Evolutionary conservation across 345 rosid genomes (phyloP).

Genomic region (Microthlaspi erraticum): DNA sequence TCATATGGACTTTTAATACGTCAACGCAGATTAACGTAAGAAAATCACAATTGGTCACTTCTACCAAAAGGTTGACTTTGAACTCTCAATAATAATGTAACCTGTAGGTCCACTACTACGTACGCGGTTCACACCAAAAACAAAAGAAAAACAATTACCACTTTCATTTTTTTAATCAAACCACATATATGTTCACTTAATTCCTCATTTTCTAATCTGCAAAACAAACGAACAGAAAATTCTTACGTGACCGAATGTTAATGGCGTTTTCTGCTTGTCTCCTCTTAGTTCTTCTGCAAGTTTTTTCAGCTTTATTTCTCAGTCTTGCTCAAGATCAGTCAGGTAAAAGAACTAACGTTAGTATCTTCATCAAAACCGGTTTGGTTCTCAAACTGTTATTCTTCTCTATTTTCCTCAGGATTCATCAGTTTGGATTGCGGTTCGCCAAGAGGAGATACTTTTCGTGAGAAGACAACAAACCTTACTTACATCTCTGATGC

Average conservation of each 20-base stretch:
- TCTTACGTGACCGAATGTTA: constrained; percentile 16
- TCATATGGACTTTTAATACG: background rate
- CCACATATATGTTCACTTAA: constrained; percentile 24
- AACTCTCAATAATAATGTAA: constrained; percentile 35
- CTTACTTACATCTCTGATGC: constrained; percentile 49
- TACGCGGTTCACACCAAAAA: constrained; percentile 28
- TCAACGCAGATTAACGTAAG: constrained; percentile 32
- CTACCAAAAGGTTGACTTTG: constrained; percentile 40
- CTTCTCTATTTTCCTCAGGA: constrained; percentile 29
- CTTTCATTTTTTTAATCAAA: constrained; percentile 22
- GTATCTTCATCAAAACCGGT: constrained; percentile 1
- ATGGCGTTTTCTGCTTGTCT: constrained; percentile 42
- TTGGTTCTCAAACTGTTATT: background rate
- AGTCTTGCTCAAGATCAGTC: constrained; percentile 49
- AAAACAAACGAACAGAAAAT: background rate
- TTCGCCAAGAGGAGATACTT: constrained; percentile 29
- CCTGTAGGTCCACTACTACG: constrained; percentile 11
- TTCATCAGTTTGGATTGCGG: constrained; percentile 64
- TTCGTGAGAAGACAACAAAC: constrained; percentile 39
- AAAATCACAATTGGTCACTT: constrained; percentile 37
- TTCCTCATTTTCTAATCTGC: constrained; percentile 24
- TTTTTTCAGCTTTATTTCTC: constrained; percentile 28
- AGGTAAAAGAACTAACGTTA: constrained; percentile 31
- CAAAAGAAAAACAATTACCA: constrained; percentile 12
- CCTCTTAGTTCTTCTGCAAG: constrained; percentile 29